phyloP scores from a whole-genome alignment of 768 basidiomycete genomes.

The Pulveroboletus sp. region DNA sequence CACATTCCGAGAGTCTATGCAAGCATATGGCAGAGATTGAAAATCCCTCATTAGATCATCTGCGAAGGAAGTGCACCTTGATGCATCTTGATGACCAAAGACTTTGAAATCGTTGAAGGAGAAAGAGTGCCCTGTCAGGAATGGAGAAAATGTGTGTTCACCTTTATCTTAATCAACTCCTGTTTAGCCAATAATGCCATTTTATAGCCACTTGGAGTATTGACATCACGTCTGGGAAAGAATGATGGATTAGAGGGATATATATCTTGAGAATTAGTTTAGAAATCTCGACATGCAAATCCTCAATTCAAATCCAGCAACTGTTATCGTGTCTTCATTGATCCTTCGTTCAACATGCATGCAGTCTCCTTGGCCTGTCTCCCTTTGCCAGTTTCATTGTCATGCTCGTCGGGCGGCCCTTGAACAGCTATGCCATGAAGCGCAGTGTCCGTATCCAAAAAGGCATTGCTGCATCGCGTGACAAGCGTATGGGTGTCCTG shows the following conservation, averaged over 20 bases:
- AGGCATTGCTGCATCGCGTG: constrained; percentile 32
- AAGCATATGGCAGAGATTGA: not conserved
- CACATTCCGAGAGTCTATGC: constrained; percentile 1
- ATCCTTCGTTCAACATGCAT: too few relatives aligned
- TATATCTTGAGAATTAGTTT: too few relatives aligned
- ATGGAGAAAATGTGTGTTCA: not conserved
- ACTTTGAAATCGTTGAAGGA: not conserved
- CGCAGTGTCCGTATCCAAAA: constrained; percentile 38
- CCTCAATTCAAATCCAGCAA: too few relatives aligned
- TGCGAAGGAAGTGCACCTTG: constrained; percentile 12
- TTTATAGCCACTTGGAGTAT: too few relatives aligned
- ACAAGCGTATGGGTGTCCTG: constrained; percentile 43
- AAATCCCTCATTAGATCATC: not conserved
- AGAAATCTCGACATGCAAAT: too few relatives aligned
- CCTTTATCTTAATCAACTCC: not conserved
- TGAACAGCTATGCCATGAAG: constrained; percentile 40
- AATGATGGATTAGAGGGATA: too few relatives aligned
- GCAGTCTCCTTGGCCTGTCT: constrained; percentile 44
- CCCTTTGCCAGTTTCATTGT: constrained; percentile 47
- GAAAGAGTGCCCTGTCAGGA: not conserved
- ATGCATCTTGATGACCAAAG: not conserved
- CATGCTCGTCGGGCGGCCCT: constrained; percentile 37
- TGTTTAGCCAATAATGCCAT: too few relatives aligned
- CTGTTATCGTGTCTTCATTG: too few relatives aligned
- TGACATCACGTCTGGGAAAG: too few relatives aligned